Base-by-base conservation (phyloP, 768 basidiomycete species). In the Russula lepida region DNA sequence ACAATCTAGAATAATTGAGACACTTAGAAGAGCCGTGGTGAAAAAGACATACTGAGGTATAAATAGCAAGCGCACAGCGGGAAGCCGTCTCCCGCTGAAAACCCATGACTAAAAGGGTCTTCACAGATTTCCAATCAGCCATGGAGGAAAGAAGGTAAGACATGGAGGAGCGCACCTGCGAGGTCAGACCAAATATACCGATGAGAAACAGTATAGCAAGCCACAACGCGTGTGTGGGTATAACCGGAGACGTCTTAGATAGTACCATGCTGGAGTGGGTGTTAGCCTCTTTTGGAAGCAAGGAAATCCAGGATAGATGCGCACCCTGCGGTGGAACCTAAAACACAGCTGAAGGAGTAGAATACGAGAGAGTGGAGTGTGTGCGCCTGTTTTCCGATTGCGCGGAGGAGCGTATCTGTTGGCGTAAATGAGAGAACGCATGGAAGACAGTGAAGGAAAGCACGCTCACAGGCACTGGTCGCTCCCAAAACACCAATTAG, bases 351-450 rank as follows among this genome's bases (percentile, higher is more conserved):
- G 5, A 76, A 69, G 0, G 86, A 83, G 70, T 86, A 92, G 56
- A 81, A 89, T 0, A 78, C 73, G 64, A 93, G 77, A 3, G 81
- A 76, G 70, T 95, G 91, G n/a, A n/a, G n/a, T n/a, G 89, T 77
- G 66, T 88, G 86, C 1, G 89, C 89, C 4, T 84, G 78, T 60
- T 80, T 84, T 0, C 92, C 91, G 47, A 93, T 88, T 1, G 81
- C 81, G 11, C 89, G 81, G 30, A 85, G 77, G 6, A 74, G 70
- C 1, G 78, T 76, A 62, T 78, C 81, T 83, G 56, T 13, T 30
- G 17, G 9, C 6, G 30, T 9, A 55, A 32, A 11, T 8, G 25
- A 35, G 12, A 27, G 35, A 19, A 4, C n/a, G 11, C 19, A 28
- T 21, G n/a, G 52, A 56, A n/a, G 13, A 27, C 12, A 28, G 46